Conservation (phyloP, 2,329 filamentous ascomycete species). For the Aspergillus proliferans region DNA sequence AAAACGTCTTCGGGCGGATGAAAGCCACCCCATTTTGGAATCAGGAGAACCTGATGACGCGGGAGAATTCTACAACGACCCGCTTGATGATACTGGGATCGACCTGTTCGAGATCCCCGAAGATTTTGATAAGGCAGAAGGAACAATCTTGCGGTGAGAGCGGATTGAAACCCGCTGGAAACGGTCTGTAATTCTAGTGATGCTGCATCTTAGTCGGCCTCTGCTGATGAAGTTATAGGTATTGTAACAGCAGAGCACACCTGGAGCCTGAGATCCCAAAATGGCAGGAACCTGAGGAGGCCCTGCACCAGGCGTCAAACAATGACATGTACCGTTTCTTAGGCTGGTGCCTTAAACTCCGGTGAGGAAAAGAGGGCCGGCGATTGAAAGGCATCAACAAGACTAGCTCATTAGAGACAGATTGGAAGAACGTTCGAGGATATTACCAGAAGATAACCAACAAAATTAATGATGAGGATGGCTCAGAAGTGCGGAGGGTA, state of each 20-base stretch:
- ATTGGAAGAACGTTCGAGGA: constrained; percentile 9
- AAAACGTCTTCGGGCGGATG: not conserved
- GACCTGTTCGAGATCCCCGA: constrained; percentile 8
- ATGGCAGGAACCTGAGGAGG: constrained; percentile 7
- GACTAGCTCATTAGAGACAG: constrained; percentile 8
- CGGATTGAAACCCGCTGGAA: constrained; percentile 9
- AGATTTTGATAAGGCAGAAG: constrained; percentile 8
- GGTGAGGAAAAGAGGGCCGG: constrained; percentile 2
- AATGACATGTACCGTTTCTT: constrained; percentile 9
- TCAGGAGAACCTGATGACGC: not conserved
- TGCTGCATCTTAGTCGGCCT: not conserved
- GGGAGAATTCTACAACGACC: constrained; percentile 6
- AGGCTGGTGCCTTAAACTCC: constrained; percentile 3
- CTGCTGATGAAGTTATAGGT: constrained; percentile 3
- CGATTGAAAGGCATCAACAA: constrained; percentile 3
- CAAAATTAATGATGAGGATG: constrained; percentile 2
- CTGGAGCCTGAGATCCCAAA: constrained; percentile 1
- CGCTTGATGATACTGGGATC: constrained; percentile 6
- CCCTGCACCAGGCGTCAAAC: constrained; percentile 7
- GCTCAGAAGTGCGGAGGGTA: not conserved
- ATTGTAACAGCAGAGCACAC: constrained; percentile 3
- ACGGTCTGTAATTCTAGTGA: constrained; percentile 1
- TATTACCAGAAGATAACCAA: constrained; percentile 12
- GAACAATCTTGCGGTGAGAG: constrained; percentile 5
- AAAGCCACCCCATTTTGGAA: not conserved